Percentiles rank a stretch among this genome's conserved stretches.
Evolutionary conservation across 2,329 filamentous ascomycete genomes (phyloP).

Genomic region (Colletotrichum brevisporum): DNA sequence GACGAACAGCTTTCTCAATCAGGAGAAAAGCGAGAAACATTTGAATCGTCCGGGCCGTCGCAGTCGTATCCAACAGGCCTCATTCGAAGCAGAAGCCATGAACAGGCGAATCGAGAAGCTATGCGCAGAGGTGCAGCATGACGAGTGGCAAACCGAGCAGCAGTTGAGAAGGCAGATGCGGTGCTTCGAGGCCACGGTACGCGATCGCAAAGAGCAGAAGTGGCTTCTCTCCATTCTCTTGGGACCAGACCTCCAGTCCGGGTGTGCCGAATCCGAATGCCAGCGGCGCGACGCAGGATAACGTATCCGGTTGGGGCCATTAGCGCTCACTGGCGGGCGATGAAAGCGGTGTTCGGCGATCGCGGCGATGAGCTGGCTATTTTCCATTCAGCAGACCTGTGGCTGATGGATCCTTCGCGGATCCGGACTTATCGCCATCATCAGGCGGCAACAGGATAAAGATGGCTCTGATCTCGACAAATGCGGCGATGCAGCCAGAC

Average conservation of each 20-base stretch:
- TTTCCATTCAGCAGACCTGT: no score
- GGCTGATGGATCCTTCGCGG: no score
- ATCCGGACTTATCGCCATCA: no score
- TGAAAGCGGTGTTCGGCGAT: no score
- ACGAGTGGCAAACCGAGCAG: slow-evolving; percentile 65
- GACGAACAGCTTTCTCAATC: slow-evolving; percentile 69
- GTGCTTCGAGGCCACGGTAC: slow-evolving; percentile 75
- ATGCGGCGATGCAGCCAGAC: no score
- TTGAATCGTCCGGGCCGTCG: slow-evolving; percentile 69
- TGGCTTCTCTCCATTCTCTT: slow-evolving; percentile 66
- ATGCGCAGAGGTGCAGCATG: slow-evolving; percentile 64
- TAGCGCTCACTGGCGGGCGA: no score
- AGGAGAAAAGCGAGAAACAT: slow-evolving; percentile 69
- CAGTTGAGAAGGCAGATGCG: slow-evolving; percentile 70
- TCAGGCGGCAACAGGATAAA: no score
- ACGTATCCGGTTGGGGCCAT: no score
- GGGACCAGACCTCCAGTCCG: slow-evolving; percentile 56
- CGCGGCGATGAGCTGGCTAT: no score
- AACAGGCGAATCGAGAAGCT: slow-evolving; percentile 69
- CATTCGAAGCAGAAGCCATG: slow-evolving; percentile 57
- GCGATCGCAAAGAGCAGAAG: slow-evolving; percentile 67
- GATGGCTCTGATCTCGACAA: no score
- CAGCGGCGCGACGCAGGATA: slow-evolving; percentile 41
- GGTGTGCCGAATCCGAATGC: slow-evolving; percentile 50
- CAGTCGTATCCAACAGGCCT: slow-evolving; percentile 53